Evolutionary conservation across 164 flowering plant genomes (phyloP).

Genomic region (Buxus sempervirens): DNA sequence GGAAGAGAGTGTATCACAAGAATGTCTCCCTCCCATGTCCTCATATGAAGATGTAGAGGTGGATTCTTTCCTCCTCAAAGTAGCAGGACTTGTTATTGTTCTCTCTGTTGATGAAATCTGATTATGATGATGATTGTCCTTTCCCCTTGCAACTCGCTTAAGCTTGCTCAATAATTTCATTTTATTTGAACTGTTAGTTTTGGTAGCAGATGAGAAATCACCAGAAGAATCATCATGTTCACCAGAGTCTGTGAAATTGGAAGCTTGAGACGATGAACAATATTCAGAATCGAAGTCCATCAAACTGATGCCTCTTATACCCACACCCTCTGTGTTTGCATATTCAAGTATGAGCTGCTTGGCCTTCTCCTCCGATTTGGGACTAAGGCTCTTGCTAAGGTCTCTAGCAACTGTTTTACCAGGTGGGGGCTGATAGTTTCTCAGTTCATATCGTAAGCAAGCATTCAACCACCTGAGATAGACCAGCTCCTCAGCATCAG

Average conservation of each 20-base stretch:
- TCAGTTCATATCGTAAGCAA: constrained; percentile 77
- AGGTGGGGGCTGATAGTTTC: constrained; percentile 54
- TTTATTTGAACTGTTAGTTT: constrained; percentile 27
- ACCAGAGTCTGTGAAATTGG: constrained; percentile 49
- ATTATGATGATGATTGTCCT: constrained; percentile 26
- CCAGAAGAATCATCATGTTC: constrained; percentile 51
- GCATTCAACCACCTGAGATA: constrained; percentile 95
- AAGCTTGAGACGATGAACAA: constrained; percentile 61
- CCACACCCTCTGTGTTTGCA: constrained; percentile 50
- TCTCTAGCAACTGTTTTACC: constrained; percentile 81
- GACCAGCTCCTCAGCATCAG: constrained; percentile 80
- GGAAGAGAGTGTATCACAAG: constrained; percentile 22
- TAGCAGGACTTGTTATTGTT: constrained; percentile 6
- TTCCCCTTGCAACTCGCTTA: constrained; percentile 48
- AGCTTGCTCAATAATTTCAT: constrained; percentile 54
- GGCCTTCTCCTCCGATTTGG: constrained; percentile 78
- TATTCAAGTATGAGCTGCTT: constrained; percentile 85
- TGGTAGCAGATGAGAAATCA: constrained; percentile 26
- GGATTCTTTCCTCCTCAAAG: constrained; percentile 15
- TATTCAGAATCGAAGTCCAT: constrained; percentile 53
- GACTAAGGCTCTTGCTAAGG: constrained; percentile 72
- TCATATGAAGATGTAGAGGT: constrained; percentile 21
- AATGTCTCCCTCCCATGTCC: constrained; percentile 22
- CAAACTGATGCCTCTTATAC: constrained; percentile 18
- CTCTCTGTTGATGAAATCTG: constrained; percentile 21